These are phyloP conservation scores for Chaetomium tenue DNA, from an alignment of 495 filamentous ascomycete species.

Conservation along the genomic window DNA sequence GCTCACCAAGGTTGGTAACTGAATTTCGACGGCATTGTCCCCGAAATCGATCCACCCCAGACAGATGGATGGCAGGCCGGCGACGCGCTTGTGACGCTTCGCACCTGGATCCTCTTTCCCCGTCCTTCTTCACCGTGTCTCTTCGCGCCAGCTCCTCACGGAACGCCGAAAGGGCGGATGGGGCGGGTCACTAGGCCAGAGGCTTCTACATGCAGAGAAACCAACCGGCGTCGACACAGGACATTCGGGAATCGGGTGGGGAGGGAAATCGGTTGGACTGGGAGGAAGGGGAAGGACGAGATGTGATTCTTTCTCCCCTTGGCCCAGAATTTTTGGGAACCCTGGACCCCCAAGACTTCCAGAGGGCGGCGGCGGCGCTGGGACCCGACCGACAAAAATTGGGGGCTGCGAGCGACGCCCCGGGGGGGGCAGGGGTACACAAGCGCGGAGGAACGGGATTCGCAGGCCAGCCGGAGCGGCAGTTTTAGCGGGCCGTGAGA, in stretches of 20 bases:
- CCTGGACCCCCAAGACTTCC: conserved; percentile 14
- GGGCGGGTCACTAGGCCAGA: conserved; percentile 22
- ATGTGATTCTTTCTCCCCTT: conserved; percentile 9
- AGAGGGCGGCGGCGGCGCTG: not conserved
- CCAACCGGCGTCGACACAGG: conserved; percentile 21
- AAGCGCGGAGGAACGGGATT: conserved; percentile 24
- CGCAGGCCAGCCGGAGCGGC: conserved; percentile 24
- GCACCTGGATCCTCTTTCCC: conserved; percentile 13
- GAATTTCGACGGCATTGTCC: conserved; percentile 35
- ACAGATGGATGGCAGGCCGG: conserved; percentile 17
- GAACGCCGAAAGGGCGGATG: conserved; percentile 33
- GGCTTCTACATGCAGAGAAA: conserved; percentile 33
- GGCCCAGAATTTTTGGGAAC: conserved; percentile 13
- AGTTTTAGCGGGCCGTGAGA: conserved; percentile 27
- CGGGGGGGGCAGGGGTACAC: conserved; percentile 18
- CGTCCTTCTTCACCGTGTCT: conserved; percentile 8
- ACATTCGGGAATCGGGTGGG: conserved; percentile 16
- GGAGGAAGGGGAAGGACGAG: conserved; percentile 12
- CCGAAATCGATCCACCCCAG: conserved; percentile 13
- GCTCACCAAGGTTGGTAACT: conserved; percentile 37
- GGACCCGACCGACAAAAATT: conserved; percentile 20
- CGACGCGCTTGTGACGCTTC: conserved; percentile 3
- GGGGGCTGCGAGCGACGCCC: conserved; percentile 25
- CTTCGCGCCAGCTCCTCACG: conserved; percentile 29
- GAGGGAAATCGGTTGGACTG: conserved; percentile 6